Base-by-base conservation (phyloP, 2,329 filamentous ascomycete genomes). In the Mycosphaerella arachidis region DNA sequence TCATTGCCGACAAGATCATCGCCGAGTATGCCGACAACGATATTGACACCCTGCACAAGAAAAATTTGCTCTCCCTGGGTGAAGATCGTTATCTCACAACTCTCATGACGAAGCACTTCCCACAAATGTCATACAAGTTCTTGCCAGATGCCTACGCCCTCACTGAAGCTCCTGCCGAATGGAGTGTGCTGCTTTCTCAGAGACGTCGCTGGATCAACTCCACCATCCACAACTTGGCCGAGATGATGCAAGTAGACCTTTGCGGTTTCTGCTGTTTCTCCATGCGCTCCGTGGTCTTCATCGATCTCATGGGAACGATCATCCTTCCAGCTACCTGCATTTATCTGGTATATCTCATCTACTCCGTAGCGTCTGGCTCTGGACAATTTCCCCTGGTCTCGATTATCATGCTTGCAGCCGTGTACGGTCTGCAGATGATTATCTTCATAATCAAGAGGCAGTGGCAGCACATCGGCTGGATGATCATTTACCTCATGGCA, bases 241-340 rank as follows among this genome's bases (percentile, higher is more conserved):
- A 99, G 75, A 80, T 99, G 71, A 88, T 96, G 73, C 88, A 88
- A 70, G 83, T 99, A 51, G 92, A 99, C 71, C 88, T 99, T 76
- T 99, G 94, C 73, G 94, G 94, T 67, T 99, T 99, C 86, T 99
- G 94, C 79, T 96, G 94, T 78, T 99, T 99, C 82, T 94, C 90
- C 77, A 99, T 99, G 94, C 89, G 94, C 70, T 99, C 99, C 76
- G 85, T 99, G 60, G 92, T 99, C 66, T 96, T 99, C 72, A 76
- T 99, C 67, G 94, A 99, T 76, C 81, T 99, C 68, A 81, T 99
- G 65, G 94, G 90, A 58, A 99, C 94, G 1, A 78, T 97, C 58
- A 87, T 97, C 54, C 91, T 96, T 72, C 94, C 94, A 3, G 91
- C 96, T 59, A 94, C 90, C 1, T 82, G 96, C 24, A 90, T 86